Evolutionary conservation across 2,329 filamentous ascomycete genomes (phyloP).

Genomic region (Botrytis squamosa): DNA sequence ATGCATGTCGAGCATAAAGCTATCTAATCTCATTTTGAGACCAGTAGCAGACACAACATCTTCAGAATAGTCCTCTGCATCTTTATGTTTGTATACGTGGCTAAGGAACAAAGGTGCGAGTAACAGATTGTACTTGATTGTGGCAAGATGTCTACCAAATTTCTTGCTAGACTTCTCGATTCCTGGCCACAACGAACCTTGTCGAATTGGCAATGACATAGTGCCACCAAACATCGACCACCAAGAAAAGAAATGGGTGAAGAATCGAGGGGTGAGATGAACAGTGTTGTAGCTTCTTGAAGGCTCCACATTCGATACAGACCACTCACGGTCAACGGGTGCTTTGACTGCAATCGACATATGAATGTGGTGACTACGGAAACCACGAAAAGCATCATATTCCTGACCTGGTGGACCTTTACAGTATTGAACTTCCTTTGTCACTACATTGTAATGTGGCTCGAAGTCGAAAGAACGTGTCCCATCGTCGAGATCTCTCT

Average conservation of each 20-base stretch:
- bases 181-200: conserved; percentile 87
- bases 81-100: conserved; percentile 98
- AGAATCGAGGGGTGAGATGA: conserved; percentile 91
- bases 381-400: conserved; percentile 96
- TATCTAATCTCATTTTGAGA: conserved; percentile 93
- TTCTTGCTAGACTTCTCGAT: conserved; percentile 98
- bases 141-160: conserved; percentile 94
- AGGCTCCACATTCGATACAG: conserved; percentile 67
- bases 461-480: conserved; percentile 82
- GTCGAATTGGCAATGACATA: conserved; percentile 90
- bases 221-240: conserved; percentile 95
- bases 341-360: conserved; percentile 89
- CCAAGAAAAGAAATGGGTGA: conserved; percentile 98
- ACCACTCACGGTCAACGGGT: conserved; percentile 84
- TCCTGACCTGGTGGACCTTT: conserved; percentile 53
- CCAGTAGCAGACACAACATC: conserved; percentile 85
- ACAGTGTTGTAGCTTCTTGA: conserved; percentile 95
- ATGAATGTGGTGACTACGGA: conserved; percentile 94
- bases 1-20: conserved; percentile 95
- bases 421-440: conserved; percentile 77
- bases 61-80: conserved; percentile 80
- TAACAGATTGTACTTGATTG: conserved; percentile 94
- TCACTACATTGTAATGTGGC: conserved; percentile 86
- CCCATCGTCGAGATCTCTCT: conserved; percentile 71
- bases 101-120: conserved; percentile 91